Evolutionary conservation across 345 rosid species (phyloP).

Genomic region (Isatis tinctoria): DNA sequence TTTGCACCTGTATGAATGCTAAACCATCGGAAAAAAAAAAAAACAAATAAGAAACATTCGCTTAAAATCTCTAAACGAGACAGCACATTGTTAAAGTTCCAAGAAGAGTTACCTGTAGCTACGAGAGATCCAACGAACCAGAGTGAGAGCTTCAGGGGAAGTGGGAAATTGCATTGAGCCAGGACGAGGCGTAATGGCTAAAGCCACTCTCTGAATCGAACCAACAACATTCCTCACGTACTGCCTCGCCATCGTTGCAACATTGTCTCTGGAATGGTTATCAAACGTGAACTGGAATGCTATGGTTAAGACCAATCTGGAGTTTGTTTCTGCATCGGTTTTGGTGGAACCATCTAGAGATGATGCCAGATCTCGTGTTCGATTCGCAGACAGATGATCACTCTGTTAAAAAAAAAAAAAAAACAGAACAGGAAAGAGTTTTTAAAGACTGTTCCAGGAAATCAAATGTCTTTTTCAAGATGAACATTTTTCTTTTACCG

Average conservation of each 20-base stretch:
- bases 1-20: conserved; percentile 69
- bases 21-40: conserved; percentile 5
- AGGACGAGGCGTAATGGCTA: conserved; percentile 78
- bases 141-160: conserved; percentile 88
- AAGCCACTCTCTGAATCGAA: conserved; percentile 95
- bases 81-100: not conserved
- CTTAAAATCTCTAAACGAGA: not conserved
- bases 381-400: conserved; percentile 40
- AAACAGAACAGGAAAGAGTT: not conserved
- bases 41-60: not conserved
- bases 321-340: conserved; percentile 40
- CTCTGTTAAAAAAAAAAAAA: conserved; percentile 1
- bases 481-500: not conserved
- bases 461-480: not conserved
- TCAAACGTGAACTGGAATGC: conserved; percentile 92
- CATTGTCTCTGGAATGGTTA: conserved; percentile 75
- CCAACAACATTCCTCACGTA: conserved; percentile 83
- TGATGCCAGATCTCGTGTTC: conserved; percentile 90
- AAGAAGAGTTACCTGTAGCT: conserved; percentile 67
- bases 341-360: conserved; percentile 61
- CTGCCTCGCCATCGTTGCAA: conserved; percentile 93
- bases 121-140: conserved; percentile 71
- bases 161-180: conserved; percentile 54
- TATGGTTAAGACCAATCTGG: conserved; percentile 79
- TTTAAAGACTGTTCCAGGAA: not conserved